Evolutionary conservation across 2,329 filamentous ascomycete genomes (phyloP), one percentile per base, ranked within the genome.

Genomic region (Monosporascus sp.): DNA sequence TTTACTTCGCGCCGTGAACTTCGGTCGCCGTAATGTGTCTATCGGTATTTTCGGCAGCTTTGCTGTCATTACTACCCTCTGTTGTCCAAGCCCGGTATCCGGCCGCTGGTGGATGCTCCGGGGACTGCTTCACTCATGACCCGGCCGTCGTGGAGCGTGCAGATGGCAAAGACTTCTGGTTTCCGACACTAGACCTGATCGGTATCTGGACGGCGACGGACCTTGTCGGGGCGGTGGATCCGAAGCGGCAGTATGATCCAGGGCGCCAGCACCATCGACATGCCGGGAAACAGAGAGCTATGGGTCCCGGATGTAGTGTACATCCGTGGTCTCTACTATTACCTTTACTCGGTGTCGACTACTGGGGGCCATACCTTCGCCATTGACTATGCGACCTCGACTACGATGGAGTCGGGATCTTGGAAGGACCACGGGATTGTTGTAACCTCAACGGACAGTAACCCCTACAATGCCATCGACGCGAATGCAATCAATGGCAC

Each of bases 381-480:
- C 2, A 60, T 60, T 31, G 58, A 56, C 16, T 60, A 60, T 34
- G 58, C 58, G 19, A 56, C 52, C 8, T 60, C 58, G 0, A 52
- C 49, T 5, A 60, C 56, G 4, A 22, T 60, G 50, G 58, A 59
- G 48, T 52, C 54, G 2, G 58, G 58, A 19, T 58, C 58, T 16
- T 60, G 58, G 58, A 54, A 20, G 5, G 58, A 60, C 41, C 58
- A 60, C 37, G 58, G 58, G 38, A 50, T 52, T 9, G 50, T 56
- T 16, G 56, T 58, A 7, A 59, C 64, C 14, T 68, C 76, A 46
- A 55, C 64, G 50, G 31, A 62, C 20, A 52, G 65, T 16, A 73
- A 71, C 50, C 50, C 66, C 0, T 82, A 80, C 63, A 81, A 81
- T 56, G 75, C 78, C 9, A 81, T 88, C 57, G 85, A 82, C 58